Conservation (phyloP, 176 grass and related monocot genomes). For the Oryza nivara region DNA sequence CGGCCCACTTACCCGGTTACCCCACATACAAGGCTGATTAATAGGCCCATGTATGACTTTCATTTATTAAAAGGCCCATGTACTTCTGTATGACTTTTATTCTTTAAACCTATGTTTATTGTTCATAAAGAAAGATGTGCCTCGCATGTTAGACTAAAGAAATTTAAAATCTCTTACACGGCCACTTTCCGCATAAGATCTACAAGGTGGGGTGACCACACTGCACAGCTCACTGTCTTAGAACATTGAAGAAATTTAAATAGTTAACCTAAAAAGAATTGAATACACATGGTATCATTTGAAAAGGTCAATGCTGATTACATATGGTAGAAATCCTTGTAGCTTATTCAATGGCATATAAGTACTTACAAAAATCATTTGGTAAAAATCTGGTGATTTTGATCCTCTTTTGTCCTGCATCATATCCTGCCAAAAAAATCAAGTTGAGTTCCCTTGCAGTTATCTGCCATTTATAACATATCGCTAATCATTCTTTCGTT, state of each 20-base stretch:
- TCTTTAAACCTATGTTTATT: background rate
- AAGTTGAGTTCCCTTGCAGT: background rate
- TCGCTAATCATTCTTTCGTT: slow-evolving; percentile 16
- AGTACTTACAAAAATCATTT: background rate
- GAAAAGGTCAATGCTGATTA: background rate
- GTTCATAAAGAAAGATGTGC: background rate
- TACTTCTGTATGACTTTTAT: background rate
- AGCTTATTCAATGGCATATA: background rate
- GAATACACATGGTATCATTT: background rate
- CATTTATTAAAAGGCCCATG: background rate
- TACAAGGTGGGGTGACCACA: background rate
- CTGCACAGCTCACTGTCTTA: background rate
- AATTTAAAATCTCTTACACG: background rate
- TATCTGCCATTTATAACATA: slow-evolving; percentile 4
- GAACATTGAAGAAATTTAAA: background rate
- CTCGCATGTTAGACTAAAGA: background rate
- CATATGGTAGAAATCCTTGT: background rate
- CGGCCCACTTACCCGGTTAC: too few species aligned
- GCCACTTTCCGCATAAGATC: too few species aligned
- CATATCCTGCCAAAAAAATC: background rate
- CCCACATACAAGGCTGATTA: background rate
- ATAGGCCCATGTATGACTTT: background rate
- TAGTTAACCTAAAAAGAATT: background rate
- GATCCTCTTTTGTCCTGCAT: background rate
- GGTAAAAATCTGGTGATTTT: background rate